phyloP scores from a whole-genome alignment of 2,329 filamentous ascomycete species.

The Cytospora piceae region DNA sequence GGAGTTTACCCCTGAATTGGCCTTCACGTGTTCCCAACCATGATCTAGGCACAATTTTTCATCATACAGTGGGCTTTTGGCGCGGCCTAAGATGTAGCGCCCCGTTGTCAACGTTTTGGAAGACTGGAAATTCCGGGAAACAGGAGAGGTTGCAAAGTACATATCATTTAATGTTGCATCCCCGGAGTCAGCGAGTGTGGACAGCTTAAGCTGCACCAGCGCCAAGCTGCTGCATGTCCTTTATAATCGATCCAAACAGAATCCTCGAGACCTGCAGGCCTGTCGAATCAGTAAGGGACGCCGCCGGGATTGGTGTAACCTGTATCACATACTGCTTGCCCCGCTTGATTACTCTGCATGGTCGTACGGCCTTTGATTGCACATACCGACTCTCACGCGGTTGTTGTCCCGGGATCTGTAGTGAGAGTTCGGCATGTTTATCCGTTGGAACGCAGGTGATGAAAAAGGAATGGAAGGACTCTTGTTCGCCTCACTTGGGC shows the following conservation, averaged over 20 bases:
- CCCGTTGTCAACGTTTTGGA: no score
- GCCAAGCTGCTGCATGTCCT: constrained; percentile 5
- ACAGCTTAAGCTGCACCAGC: constrained; percentile 7
- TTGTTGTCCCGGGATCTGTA: background rate
- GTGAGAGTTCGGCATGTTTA: background rate
- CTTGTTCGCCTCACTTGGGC: background rate
- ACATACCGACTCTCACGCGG: background rate
- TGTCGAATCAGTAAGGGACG: constrained; percentile 13
- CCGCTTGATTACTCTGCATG: constrained; percentile 9
- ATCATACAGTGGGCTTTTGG: background rate
- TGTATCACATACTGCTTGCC: constrained; percentile 12
- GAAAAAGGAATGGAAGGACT: background rate
- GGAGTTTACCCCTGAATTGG: background rate
- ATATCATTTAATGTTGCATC: background rate
- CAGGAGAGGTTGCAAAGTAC: background rate
- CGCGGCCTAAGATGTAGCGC: no score
- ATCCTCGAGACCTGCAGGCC: constrained; percentile 10
- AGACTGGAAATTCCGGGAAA: no score
- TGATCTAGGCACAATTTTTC: background rate
- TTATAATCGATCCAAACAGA: constrained; percentile 6
- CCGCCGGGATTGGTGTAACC: constrained; percentile 7
- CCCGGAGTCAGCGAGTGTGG: background rate
- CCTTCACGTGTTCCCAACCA: background rate
- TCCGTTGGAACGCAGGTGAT: background rate
- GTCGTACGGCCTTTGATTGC: background rate